Evolutionary conservation across 352 stramenopile genomes (phyloP).

Genomic region (Phytopythium delawarense): DNA sequence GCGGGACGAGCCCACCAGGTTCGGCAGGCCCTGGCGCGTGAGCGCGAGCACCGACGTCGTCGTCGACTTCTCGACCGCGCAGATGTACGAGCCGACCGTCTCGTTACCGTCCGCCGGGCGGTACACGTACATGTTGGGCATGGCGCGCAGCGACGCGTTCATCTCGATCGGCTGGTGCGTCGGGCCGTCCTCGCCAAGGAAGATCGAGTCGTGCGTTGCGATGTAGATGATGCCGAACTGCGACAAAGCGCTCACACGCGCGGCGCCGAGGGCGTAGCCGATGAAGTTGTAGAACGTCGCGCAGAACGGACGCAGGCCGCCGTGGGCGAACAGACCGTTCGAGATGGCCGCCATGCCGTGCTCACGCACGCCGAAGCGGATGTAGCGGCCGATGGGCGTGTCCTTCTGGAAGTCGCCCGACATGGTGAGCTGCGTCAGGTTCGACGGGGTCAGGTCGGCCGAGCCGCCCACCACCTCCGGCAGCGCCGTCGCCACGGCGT

Average conservation of each 20-base stretch:
- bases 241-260: slow-evolving; percentile 94
- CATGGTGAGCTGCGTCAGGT: slow-evolving; percentile 95
- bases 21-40: slow-evolving; percentile 88
- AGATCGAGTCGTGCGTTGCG: slow-evolving; percentile 99
- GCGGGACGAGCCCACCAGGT: slow-evolving; percentile 85
- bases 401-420: slow-evolving; percentile 97
- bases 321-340: slow-evolving; percentile 98
- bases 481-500: slow-evolving; percentile 89
- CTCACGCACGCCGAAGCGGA: slow-evolving; percentile 98
- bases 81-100: slow-evolving; percentile 94
- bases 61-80: slow-evolving; percentile 71
- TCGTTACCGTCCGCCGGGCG: slow-evolving; percentile 98
- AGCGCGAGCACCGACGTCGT: slow-evolving; percentile 95
- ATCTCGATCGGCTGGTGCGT: slow-evolving; percentile 99
- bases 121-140: slow-evolving; percentile 98
- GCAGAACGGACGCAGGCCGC: slow-evolving; percentile 96
- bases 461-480: slow-evolving; percentile 97
- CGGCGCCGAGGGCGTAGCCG: slow-evolving; percentile 94
- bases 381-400: slow-evolving; percentile 93
- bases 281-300: slow-evolving; percentile 99
- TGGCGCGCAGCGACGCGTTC: slow-evolving; percentile 93
- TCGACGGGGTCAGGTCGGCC: slow-evolving; percentile 97
- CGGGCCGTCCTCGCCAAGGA: slow-evolving; percentile 98
- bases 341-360: slow-evolving; percentile 98
- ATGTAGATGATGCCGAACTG: slow-evolving; percentile 97